Evolutionary conservation across 768 basidiomycete species (phyloP), one percentile per base, ranked within the genome.

Genomic region (Mycena filopes): DNA sequence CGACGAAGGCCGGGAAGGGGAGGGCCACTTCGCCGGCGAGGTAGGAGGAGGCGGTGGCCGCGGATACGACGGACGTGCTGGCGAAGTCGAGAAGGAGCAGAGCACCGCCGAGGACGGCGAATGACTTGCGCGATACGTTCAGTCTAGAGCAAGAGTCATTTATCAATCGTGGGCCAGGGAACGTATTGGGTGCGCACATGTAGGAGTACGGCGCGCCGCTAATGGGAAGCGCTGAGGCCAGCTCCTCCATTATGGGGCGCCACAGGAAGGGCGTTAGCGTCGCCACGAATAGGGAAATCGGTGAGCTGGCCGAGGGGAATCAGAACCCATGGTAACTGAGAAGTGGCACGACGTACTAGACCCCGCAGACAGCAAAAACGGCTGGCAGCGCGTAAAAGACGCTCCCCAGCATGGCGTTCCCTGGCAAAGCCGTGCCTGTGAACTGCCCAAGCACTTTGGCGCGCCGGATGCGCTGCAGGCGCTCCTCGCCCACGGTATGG

Each of bases 171-270:
- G 38, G 45, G 20, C n/a, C n/a, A n/a, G n/a, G n/a, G n/a, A 42
- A 18, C 4, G 10, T 36, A 36, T 36, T 36, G 20, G 43, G 26
- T 12, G 72, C 85, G 66, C 66, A 89, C 88, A 90, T 76, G 71
- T 90, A 91, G 0, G 86, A 86, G 71, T 91, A 93, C 5, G 89
- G 90, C 10, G 89, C 90, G 1, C 92, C 92, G 59, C 82, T 86
- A 12, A 92, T 82, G 0, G 90, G 88, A 1, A 93, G 75, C 3
- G 91, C 89, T 5, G 88, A 87, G 0, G 84, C 90, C 11, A 94
- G 75, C 71, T 93, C 92, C 67, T 86, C 83, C 85, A 94, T 87
- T 48, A 93, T 83, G 3, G 91, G 91, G 15, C 89, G 85, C 89
- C 90, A 93, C 25, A 93, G 72, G 69, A 89, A 89, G 4, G 91